Evolutionary conservation across 2,329 filamentous ascomycete species (phyloP).

Genomic region (Coleophoma cylindrospora): DNA sequence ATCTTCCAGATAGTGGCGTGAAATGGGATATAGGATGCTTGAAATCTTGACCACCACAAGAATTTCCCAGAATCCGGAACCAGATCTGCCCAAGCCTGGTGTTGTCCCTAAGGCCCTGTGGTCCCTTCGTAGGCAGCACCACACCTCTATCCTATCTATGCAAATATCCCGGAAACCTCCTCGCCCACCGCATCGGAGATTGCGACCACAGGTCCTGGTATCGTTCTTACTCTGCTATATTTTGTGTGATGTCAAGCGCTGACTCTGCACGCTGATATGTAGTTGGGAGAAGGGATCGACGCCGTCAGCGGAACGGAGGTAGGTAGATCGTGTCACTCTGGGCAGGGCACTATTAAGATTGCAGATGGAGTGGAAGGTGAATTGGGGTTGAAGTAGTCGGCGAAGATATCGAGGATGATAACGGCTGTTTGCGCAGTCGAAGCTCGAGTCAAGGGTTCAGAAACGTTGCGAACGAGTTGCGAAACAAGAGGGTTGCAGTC

Average conservation of each 20-base stretch:
- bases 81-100: not conserved
- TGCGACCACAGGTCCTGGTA: slow-evolving; percentile 19
- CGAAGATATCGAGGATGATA: too few species aligned
- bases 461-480: not conserved
- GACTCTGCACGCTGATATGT: slow-evolving; percentile 18
- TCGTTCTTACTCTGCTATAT: not conserved
- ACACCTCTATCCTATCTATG: not conserved
- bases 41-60: too few species aligned
- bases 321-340: not conserved
- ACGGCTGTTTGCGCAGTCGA: too few species aligned
- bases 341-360: not conserved
- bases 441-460: not conserved
- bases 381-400: not conserved
- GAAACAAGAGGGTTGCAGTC: not conserved
- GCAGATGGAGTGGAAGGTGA: not conserved
- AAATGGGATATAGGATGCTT: too few species aligned
- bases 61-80: too few species aligned
- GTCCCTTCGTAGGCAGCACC: not conserved
- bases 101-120: not conserved
- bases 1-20: too few species aligned
- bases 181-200: slow-evolving; percentile 23
- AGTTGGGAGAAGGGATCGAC: not conserved
- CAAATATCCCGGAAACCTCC: slow-evolving; percentile 15
- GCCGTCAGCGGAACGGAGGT: not conserved
- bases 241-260: slow-evolving; percentile 24